Base-by-base conservation (phyloP, 805 yeast genomes). In the Yarrowia phangngaensis region DNA sequence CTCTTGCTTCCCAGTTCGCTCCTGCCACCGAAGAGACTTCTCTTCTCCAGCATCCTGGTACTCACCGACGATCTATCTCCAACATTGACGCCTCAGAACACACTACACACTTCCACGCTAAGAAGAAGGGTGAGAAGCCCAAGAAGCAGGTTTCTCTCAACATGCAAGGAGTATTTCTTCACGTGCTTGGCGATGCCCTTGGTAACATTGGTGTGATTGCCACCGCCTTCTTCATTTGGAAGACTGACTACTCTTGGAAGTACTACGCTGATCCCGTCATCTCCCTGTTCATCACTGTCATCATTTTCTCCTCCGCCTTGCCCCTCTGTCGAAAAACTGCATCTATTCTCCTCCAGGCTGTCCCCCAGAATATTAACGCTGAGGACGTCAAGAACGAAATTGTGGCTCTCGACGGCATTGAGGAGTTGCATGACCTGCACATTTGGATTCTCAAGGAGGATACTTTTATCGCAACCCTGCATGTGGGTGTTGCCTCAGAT, bases 81-180 rank as follows among this genome's bases (percentile, higher is more conserved):
- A 27, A 28, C 47, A 40, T 40, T 20, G 53, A 32, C 29, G 11
- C 45, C 20, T 53, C 59, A 11, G 55, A 54, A 29, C 64, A 62
- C 32, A 52, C 47, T 8, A 57, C 56, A 33, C 69, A 66, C 52
- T 55, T 53, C 53, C 68, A 64, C 56, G 53, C 62, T 33, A 56
- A 59, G 47, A 22, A 31, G 17, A 54, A 50, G 55, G 41, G 24
- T 30, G 51, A 45, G 46, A 23, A 45, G 27, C 15, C 54, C 52
- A 60, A 63, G 46, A 31, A 70, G 53, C 58, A 65, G 23, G 78
- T 75, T 61, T 84, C 95, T n/a, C 70, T 90, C 70, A 90, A 92
- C 66, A 90, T 90, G 97, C 89, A 86, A 59, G 98, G 98, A 55
- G 97, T 90, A 3, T 92, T 86, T 62, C 71, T 90, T 60, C 98